phyloP scores from a whole-genome alignment of 202 grass and related monocot genomes.

The Zoysia matrella region DNA sequence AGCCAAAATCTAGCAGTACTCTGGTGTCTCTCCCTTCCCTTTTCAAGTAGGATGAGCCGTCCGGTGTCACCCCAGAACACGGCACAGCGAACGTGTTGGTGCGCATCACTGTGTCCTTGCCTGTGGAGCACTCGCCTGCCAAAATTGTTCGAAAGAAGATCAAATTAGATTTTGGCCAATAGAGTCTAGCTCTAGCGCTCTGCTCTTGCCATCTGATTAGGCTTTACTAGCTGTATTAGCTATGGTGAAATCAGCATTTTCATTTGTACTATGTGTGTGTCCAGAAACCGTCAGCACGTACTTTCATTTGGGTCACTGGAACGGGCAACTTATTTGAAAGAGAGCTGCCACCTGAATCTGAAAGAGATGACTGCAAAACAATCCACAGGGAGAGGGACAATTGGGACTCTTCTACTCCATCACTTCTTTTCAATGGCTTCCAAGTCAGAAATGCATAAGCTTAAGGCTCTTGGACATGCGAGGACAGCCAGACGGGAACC shows the following conservation, averaged over 20 bases:
- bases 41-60: conserved; percentile 35
- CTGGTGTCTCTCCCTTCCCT: not conserved
- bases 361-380: conserved; percentile 15
- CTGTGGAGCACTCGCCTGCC: not conserved
- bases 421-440: conserved; percentile 11
- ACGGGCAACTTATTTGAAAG: not conserved
- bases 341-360: not conserved
- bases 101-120: not conserved
- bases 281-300: not conserved
- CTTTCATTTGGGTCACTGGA: not conserved
- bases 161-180: not conserved
- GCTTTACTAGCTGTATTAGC: not conserved
- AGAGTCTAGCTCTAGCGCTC: not conserved
- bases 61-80: conserved; percentile 21
- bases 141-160: too few species aligned
- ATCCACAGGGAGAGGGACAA: not conserved
- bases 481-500: conserved; percentile 16
- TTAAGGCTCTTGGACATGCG: not conserved
- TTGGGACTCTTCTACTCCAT: not conserved
- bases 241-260: not conserved
- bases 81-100: not conserved
- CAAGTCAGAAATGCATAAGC: not conserved
- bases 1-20: not conserved
- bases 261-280: too few species aligned
- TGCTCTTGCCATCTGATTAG: conserved; percentile 1